Percentiles rank a stretch among this genome's conserved stretches.
These are phyloP conservation scores for Fusarium pseudograminearum DNA, from an alignment of 2,329 filamentous ascomycete genomes.

Conservation along the genomic window DNA sequence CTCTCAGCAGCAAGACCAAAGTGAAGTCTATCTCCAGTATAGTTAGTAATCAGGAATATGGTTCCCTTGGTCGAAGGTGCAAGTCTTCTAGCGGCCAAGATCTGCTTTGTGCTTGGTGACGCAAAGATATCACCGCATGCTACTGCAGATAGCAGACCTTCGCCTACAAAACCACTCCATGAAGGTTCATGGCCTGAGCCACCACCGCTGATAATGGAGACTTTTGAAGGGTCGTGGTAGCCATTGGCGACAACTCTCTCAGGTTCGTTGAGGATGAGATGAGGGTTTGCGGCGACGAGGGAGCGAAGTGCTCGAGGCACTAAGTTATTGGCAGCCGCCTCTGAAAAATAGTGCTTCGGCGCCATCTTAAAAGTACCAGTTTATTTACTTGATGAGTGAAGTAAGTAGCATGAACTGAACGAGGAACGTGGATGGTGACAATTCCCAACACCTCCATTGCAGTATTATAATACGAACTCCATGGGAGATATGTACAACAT, in stretches of 20 bases:
- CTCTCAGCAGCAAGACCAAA: constrained; percentile 59
- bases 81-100: constrained; percentile 52
- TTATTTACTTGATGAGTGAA: too few species aligned
- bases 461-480: background rate
- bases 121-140: constrained; percentile 74
- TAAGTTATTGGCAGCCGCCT: background rate
- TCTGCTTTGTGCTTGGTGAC: constrained; percentile 72
- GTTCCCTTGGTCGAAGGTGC: background rate
- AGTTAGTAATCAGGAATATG: constrained; percentile 45
- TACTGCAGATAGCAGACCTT: constrained; percentile 70
- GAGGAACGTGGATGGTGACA: too few species aligned
- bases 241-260: background rate
- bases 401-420: too few species aligned
- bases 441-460: too few species aligned
- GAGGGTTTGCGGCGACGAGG: background rate
- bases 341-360: background rate
- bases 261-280: background rate
- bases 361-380: too few species aligned
- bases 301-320: background rate
- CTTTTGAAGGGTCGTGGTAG: background rate
- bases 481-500: too few species aligned
- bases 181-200: constrained; percentile 71
- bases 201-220: constrained; percentile 61
- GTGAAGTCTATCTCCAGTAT: constrained; percentile 72
- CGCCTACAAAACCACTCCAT: constrained; percentile 73